phyloP scores from a whole-genome alignment of 106 monocot species.

The Acanthochlamys bracteata region DNA sequence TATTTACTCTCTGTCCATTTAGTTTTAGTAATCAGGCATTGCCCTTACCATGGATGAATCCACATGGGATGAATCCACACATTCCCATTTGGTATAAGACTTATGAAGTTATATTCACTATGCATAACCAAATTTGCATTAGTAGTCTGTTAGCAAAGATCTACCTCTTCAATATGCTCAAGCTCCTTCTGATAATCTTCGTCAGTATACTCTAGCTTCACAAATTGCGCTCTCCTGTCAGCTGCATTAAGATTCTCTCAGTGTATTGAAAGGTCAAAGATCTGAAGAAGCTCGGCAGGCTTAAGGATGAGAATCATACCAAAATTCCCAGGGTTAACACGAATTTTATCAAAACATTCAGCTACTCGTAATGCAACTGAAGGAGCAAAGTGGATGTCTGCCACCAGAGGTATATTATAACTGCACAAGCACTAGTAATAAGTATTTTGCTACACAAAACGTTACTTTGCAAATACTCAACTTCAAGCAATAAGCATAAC shows the following conservation, averaged over 20 bases:
- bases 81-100: too few relatives aligned
- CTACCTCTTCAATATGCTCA: constrained; percentile 94
- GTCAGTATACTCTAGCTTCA: constrained; percentile 72
- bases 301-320: constrained; percentile 30
- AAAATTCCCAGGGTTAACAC: constrained; percentile 99
- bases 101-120: too few relatives aligned
- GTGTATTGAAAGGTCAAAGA: neutral
- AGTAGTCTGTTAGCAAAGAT: neutral
- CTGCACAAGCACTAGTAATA: constrained; percentile 43
- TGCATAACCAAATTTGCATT: too few relatives aligned
- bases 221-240: constrained; percentile 96
- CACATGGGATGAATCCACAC: too few relatives aligned
- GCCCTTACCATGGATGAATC: too few relatives aligned
- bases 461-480: too few relatives aligned
- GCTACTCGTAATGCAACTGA: constrained; percentile 91
- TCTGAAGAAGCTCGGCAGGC: neutral
- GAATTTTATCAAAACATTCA: constrained; percentile 99
- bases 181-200: constrained; percentile 96
- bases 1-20: too few relatives aligned
- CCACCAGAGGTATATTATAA: constrained; percentile 95
- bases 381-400: constrained; percentile 99
- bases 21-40: too few relatives aligned
- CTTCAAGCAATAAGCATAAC: neutral
- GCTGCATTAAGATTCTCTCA: constrained; percentile 40
- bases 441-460: too few relatives aligned